Evolutionary conservation across 2,329 filamentous ascomycete species (phyloP), one percentile per base, ranked within the genome.

Genomic region (Sarocladium kiliense): DNA sequence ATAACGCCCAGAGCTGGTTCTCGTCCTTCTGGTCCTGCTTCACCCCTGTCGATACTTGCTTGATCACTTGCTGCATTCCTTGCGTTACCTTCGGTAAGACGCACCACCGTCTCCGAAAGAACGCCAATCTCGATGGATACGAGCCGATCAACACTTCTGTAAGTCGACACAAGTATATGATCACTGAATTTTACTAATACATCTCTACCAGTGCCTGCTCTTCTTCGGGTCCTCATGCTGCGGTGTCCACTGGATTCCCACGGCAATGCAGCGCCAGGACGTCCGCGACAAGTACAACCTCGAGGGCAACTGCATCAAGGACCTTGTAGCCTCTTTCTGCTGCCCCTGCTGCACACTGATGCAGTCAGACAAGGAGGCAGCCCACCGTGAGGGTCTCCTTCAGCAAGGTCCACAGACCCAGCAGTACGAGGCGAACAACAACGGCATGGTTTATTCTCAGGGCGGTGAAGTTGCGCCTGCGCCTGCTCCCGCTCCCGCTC

Each of bases 11-110:
- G 60, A 56, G 70, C 10, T 78, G 75, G 75, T 60, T 60, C 58
- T 64, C 64, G 44, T 59, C 66, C 53, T 71, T 78, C 62, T 77
- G 76, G 45, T 69, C 68, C 56, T 78, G 74, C 69, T 74, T 72
- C 64, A 68, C 58, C 57, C 76, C 75, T 23, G 66, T 77, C 54
- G 69, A 73, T 53, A 68, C 70, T 1, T 78, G 76, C 62, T 59
- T 76, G n/a, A 65, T 77, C 54, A 70, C 72, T 16, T 78, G 68
- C 59, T 78, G 71, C 58, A 58, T 76, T 25, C 76, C 76, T 1
- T 78, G 76, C 58, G 66, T 78, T 30, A 76, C 74, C 32, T 78
- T 77, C 50, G 75, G 75, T 64, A 76, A 74, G 70, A 77, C 74
- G 2, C 65, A 77, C 55, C 75, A 78, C 59, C 72, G 75, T 19